phyloP scores from a whole-genome alignment of 2,329 filamentous ascomycete species.

The Exophiala sp. region DNA sequence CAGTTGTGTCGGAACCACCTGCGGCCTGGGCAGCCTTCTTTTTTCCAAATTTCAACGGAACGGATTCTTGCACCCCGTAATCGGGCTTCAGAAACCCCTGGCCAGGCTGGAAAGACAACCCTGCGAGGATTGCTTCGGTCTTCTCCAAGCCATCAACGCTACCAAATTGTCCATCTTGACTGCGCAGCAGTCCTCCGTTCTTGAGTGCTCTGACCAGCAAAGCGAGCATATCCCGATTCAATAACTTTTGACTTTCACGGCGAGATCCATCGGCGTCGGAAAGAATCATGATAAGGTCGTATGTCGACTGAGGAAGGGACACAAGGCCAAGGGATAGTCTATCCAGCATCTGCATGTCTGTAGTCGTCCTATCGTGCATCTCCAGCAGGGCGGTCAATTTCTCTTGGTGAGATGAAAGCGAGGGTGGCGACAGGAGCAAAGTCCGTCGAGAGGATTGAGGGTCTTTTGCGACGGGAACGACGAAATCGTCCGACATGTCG shows the following conservation, averaged over 20 bases:
- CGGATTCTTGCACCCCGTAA: slow-evolving; percentile 50
- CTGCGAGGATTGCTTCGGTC: slow-evolving; percentile 78
- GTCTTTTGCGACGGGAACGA: slow-evolving; percentile 31
- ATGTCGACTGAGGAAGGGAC: slow-evolving; percentile 66
- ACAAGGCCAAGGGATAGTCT: slow-evolving; percentile 78
- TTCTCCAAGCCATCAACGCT: slow-evolving; percentile 45
- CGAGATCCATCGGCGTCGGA: slow-evolving; percentile 66
- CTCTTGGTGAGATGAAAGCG: slow-evolving; percentile 77
- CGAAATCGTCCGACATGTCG: slow-evolving; percentile 53
- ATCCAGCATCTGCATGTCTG: slow-evolving; percentile 97
- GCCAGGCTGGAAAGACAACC: slow-evolving; percentile 56
- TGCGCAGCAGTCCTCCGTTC: slow-evolving; percentile 59
- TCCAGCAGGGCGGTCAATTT: slow-evolving; percentile 65
- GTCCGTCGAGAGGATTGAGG: slow-evolving; percentile 48
- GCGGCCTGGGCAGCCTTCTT: slow-evolving; percentile 43
- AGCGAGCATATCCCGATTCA: slow-evolving; percentile 62
- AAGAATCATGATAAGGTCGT: slow-evolving; percentile 79
- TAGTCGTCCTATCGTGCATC: slow-evolving; percentile 65
- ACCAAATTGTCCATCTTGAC: slow-evolving; percentile 61
- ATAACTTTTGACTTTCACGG: slow-evolving; percentile 59
- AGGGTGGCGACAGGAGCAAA: slow-evolving; percentile 83
- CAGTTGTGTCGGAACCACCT: slow-evolving; percentile 17
- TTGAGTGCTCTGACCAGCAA: slow-evolving; percentile 66
- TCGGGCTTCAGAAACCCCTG: slow-evolving; percentile 70
- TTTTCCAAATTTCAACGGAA: slow-evolving; percentile 60